Conservation (phyloP, 2,329 filamentous ascomycete species). For the Biscogniauxia sp. region DNA sequence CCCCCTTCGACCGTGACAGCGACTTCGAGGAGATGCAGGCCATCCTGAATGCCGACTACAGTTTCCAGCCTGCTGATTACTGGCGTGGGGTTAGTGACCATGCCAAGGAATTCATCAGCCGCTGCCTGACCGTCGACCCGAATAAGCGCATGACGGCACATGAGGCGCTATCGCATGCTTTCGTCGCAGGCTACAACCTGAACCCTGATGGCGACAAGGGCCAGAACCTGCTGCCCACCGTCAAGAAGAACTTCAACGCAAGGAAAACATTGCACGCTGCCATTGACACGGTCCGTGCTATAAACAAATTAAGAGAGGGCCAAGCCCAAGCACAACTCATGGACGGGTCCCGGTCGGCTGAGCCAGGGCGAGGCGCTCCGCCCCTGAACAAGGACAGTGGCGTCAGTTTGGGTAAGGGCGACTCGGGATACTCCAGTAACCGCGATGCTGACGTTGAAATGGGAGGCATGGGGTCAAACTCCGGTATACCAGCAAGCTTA, state of each 20-base stretch:
- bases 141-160: conserved; percentile 87
- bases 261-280: conserved; percentile 66
- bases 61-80: conserved; percentile 90
- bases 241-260: conserved; percentile 75
- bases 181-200: conserved; percentile 55
- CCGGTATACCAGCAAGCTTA: conserved; percentile 48
- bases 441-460: conserved; percentile 45
- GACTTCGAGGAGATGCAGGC: conserved; percentile 99
- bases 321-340: conserved; percentile 53
- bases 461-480: conserved; percentile 40
- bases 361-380: conserved; percentile 43
- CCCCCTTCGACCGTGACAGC: conserved; percentile 93
- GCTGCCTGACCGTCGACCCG: conserved; percentile 89
- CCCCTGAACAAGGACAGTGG: conserved; percentile 43
- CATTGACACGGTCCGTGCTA: conserved; percentile 68
- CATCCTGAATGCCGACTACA: conserved; percentile 94
- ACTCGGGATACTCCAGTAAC: conserved; percentile 50
- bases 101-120: conserved; percentile 88
- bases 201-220: conserved; percentile 47
- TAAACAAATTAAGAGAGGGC: conserved; percentile 67
- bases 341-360: conserved; percentile 55
- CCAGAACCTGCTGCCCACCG: conserved; percentile 63
- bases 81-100: conserved; percentile 88
- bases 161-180: conserved; percentile 66
- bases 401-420: conserved; percentile 39